Base-by-base conservation (phyloP, 1,139 yeast genomes). In the Yamadazyma atmosphaerica region DNA sequence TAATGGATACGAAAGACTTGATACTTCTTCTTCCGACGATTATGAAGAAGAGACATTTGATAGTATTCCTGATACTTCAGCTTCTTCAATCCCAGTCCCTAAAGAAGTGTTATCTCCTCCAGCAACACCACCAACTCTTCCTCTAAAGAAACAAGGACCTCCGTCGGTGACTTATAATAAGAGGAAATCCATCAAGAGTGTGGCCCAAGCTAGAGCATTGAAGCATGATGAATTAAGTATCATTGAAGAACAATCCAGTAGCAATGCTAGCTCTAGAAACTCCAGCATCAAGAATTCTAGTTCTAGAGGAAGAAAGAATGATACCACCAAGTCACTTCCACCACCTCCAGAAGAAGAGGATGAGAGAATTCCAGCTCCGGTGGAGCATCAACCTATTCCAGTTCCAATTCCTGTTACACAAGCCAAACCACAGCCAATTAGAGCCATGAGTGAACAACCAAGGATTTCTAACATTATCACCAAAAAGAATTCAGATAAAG, bases 211-310 rank as follows among this genome's bases (percentile, higher is more conserved):
- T 11, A 53, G 49, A 17, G 36, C 47, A 11, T 37, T 53, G 37
- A 46, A 51, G 13, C 47, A 47, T 4, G 74, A 69, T 45, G 73
- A 65, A 34, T 59, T 72, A 40, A 72, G 77, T 49, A 61, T 69
- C 12, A 71, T 72, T 26, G 75, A 71, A 46, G 77, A 72, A 43
- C 62, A 55, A 28, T 61, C 73, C 10, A 54, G 54, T 16, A 44
- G 49, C 36, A 56, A 51, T 21, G 57, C 52, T 10, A 54, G 60
- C 37, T 64, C 72, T 4, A 54, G 73, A 45, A 44, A 43, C 11
- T 53, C 70, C 6, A 68, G 70, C 42, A 36, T 58, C n/a, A n/a
- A n/a, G n/a, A n/a, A n/a, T n/a, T n/a, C n/a, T 19, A 19, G 22
- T 6, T 6, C 8, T 2, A 49, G 45, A 39, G 40, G 29, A 4